phyloP scores from a whole-genome alignment of 2,329 filamentous ascomycete genomes.

The Zymoseptoria tritici region DNA sequence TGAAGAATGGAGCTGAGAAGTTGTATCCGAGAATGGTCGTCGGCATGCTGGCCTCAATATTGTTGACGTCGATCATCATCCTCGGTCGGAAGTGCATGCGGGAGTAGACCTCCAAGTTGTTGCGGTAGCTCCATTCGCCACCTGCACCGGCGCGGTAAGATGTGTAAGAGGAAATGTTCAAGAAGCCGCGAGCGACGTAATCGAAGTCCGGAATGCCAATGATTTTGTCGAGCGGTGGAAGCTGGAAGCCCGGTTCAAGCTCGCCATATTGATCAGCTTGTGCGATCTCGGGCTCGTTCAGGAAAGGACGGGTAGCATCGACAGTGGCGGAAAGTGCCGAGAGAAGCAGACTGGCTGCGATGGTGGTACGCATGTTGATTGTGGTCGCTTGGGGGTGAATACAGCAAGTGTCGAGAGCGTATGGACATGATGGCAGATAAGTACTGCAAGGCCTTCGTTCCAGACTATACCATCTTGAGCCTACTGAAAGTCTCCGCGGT shows the following conservation, averaged over 20 bases:
- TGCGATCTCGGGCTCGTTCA: slow-evolving; percentile 12
- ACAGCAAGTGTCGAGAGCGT: not conserved
- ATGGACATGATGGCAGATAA: not conserved
- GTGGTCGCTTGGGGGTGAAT: not conserved
- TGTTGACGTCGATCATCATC: slow-evolving; percentile 20
- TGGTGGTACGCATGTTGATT: not conserved
- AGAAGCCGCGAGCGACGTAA: slow-evolving; percentile 10
- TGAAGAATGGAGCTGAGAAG: slow-evolving; percentile 79
- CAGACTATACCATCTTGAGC: not conserved
- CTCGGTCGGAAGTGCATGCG: slow-evolving; percentile 15
- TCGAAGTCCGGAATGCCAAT: slow-evolving; percentile 19
- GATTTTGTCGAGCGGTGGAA: slow-evolving; percentile 9
- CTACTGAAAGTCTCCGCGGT: not conserved
- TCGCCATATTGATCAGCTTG: slow-evolving; percentile 11
- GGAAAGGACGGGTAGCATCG: slow-evolving; percentile 10
- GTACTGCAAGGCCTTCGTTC: not conserved
- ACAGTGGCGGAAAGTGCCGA: slow-evolving; percentile 6
- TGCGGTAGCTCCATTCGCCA: slow-evolving; percentile 24
- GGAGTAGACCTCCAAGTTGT: slow-evolving; percentile 22
- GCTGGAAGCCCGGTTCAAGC: slow-evolving; percentile 2
- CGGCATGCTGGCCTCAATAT: slow-evolving; percentile 18
- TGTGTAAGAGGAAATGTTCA: slow-evolving; percentile 16
- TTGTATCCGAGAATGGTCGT: slow-evolving; percentile 89
- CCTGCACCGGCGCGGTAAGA: slow-evolving; percentile 24
- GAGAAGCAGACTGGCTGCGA: not conserved